phyloP scores from a whole-genome alignment of 495 filamentous ascomycete species.

The Parachaetomium inaequale region DNA sequence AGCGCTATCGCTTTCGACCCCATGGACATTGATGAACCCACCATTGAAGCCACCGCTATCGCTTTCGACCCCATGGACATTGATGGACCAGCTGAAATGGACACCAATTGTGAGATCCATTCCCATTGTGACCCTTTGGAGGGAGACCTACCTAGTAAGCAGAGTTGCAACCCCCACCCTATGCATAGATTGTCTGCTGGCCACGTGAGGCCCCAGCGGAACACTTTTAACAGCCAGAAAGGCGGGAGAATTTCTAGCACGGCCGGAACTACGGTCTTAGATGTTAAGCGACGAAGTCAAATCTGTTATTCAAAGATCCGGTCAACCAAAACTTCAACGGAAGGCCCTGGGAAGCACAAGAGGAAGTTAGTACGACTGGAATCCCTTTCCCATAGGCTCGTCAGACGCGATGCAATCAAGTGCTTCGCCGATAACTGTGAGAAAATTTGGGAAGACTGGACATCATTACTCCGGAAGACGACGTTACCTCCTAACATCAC shows the following conservation, averaged over 20 bases:
- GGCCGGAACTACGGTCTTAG: slow-evolving; percentile 7
- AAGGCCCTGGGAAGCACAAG: slow-evolving; percentile 12
- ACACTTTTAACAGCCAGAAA: slow-evolving; percentile 12
- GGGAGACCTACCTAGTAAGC: slow-evolving; percentile 10
- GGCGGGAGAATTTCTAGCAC: slow-evolving; percentile 6
- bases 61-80: slow-evolving; percentile 17
- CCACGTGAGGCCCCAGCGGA: slow-evolving; percentile 2
- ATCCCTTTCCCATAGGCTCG: slow-evolving; percentile 13
- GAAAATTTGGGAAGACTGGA: slow-evolving; percentile 19
- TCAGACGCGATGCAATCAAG: slow-evolving; percentile 12
- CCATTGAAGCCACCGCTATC: no score
- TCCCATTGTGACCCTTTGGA: no score
- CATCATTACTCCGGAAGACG: slow-evolving; percentile 16
- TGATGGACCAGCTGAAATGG: slow-evolving; percentile 6
- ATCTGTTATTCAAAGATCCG: slow-evolving; percentile 7
- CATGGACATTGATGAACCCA: slow-evolving; percentile 5
- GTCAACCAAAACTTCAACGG: slow-evolving; percentile 1
- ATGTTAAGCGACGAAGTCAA: slow-evolving; percentile 11
- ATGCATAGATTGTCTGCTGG: slow-evolving; percentile 10
- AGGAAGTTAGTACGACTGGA: slow-evolving; percentile 8
- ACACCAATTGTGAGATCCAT: slow-evolving; percentile 5
- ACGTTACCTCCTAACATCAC: slow-evolving; percentile 13
- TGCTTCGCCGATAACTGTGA: slow-evolving; percentile 15
- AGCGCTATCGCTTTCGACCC: slow-evolving; percentile 1
- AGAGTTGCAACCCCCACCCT: background rate